These are phyloP conservation scores for Cinnamomum chago DNA, from an alignment of 164 flowering plant genomes.

Conservation along the genomic window DNA sequence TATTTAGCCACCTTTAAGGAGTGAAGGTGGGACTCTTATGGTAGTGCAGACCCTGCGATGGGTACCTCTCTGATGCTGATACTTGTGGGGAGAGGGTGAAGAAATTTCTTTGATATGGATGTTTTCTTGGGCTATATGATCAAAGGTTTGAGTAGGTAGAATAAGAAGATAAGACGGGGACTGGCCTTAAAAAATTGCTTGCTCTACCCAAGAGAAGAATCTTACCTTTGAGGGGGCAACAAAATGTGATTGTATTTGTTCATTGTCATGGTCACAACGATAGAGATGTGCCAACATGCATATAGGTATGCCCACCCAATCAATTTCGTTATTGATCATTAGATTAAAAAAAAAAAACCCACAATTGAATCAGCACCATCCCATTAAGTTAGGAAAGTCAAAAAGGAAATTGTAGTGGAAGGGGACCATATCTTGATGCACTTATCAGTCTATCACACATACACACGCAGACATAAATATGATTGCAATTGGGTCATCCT, in stretches of 20 bases:
- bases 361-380: not conserved
- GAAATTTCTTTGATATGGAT: constrained; percentile 1
- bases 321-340: not conserved
- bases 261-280: not conserved
- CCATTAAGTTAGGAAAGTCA: too few species aligned
- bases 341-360: too few species aligned
- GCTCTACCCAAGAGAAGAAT: constrained; percentile 6
- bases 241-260: too few species aligned
- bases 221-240: constrained; percentile 4
- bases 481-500: not conserved
- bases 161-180: constrained; percentile 2
- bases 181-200: not conserved
- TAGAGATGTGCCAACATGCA: constrained; percentile 11
- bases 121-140: constrained; percentile 7
- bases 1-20: constrained; percentile 1
- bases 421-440: not conserved
- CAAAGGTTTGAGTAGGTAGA: not conserved
- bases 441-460: not conserved
- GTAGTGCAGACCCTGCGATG: constrained; percentile 4
- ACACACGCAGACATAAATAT: not conserved
- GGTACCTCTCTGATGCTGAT: constrained; percentile 7
- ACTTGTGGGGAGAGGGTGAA: not conserved
- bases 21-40: not conserved
- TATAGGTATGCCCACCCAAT: not conserved
- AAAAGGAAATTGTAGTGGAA: not conserved